Percentiles rank a stretch among this genome's conserved stretches.
These are phyloP conservation scores for Saccharomycopsis babjevae DNA, from an alignment of 805 yeast species.

Conservation along the genomic window DNA sequence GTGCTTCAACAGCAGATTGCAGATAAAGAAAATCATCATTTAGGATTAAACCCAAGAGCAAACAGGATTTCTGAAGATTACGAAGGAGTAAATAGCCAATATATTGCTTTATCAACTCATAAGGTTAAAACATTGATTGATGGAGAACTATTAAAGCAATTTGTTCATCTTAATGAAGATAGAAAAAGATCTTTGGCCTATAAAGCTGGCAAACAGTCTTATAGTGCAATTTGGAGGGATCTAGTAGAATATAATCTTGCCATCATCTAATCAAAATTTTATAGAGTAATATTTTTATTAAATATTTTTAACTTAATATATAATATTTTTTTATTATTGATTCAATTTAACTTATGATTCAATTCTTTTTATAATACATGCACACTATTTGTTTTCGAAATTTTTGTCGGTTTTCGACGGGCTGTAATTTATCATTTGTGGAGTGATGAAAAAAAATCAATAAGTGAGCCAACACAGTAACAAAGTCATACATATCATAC, in stretches of 20 bases:
- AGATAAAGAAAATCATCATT: constrained; percentile 62
- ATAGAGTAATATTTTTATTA: too few relatives aligned
- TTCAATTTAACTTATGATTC: not conserved
- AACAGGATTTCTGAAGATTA: constrained; percentile 30
- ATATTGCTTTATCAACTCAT: constrained; percentile 5
- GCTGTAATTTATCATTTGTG: too few relatives aligned
- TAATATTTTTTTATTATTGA: not conserved
- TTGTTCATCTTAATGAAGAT: constrained; percentile 46
- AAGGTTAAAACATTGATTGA: constrained; percentile 56
- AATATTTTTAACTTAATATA: too few relatives aligned
- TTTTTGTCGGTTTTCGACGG: too few relatives aligned
- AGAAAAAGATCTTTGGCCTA: constrained; percentile 42
- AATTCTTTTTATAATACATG: too few relatives aligned
- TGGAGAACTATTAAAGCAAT: constrained; percentile 44
- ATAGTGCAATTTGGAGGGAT: constrained; percentile 59
- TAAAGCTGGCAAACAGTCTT: constrained; percentile 48
- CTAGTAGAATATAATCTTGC: constrained; percentile 32
- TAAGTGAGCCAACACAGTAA: too few relatives aligned
- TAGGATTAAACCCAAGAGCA: constrained; percentile 75
- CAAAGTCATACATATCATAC: too few relatives aligned
- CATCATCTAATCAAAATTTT: not conserved
- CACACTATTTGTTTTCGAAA: too few relatives aligned
- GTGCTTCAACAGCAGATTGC: constrained; percentile 79
- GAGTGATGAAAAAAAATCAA: too few relatives aligned
- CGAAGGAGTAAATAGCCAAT: constrained; percentile 7